A percentile compares a stretch with the other conserved stretches of the same genome.
These are phyloP conservation scores for Plasmodium relictum DNA, from an alignment of 169 alveolate genomes.

Conservation along the genomic window DNA sequence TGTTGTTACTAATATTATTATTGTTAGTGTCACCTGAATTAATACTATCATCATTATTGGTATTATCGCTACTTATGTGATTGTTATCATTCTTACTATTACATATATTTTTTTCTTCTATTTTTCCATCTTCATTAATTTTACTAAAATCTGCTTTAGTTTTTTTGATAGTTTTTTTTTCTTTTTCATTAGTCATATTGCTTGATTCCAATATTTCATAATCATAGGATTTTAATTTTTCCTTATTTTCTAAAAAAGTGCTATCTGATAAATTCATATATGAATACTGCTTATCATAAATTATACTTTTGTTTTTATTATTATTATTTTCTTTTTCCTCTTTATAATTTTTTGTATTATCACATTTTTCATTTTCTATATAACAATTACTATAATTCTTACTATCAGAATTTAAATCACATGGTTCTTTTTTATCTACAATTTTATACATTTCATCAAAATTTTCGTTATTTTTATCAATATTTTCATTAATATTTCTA, in stretches of 20 bases:
- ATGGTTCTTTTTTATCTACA: background rate
- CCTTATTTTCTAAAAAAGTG: too few relatives aligned
- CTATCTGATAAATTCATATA: too few relatives aligned
- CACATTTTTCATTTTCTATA: background rate
- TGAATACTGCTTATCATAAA: background rate
- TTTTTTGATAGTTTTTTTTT: too few relatives aligned
- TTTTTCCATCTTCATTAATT: too few relatives aligned
- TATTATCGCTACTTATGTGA: too few relatives aligned
- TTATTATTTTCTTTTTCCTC: conserved; percentile 10
- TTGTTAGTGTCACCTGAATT: background rate
- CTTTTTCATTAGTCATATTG: too few relatives aligned
- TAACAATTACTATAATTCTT: too few relatives aligned
- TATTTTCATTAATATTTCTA: background rate
- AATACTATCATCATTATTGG: background rate
- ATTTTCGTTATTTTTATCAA: background rate
- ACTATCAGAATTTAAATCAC: background rate
- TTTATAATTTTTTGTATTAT: background rate
- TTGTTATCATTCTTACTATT: too few relatives aligned
- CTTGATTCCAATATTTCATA: too few relatives aligned
- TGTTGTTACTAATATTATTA: background rate
- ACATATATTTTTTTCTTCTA: too few relatives aligned
- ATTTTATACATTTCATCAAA: background rate
- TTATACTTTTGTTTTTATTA: background rate
- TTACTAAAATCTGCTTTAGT: too few relatives aligned
- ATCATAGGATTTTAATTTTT: too few relatives aligned